phyloP scores from a whole-genome alignment of 1,139 yeast genomes.

The Yamadazyma triangularis region DNA sequence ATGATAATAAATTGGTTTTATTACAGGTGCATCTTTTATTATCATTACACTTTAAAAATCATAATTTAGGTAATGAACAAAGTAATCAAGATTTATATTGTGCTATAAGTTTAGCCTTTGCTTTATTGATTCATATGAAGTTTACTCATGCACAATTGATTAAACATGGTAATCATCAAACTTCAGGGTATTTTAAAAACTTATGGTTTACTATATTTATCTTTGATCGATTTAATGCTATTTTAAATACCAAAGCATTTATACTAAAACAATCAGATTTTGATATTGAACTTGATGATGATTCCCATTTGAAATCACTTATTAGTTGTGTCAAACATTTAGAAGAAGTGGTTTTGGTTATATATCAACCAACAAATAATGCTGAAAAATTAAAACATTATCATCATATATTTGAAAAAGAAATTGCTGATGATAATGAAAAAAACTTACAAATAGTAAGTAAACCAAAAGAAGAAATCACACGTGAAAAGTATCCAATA shows the following conservation, averaged over 20 bases:
- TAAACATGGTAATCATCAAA: constrained; percentile 10
- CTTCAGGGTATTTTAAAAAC: constrained; percentile 19
- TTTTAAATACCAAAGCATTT: constrained; percentile 12
- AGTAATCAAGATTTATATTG: constrained; percentile 31
- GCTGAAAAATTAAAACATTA: background rate
- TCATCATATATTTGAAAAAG: background rate
- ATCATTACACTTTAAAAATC: constrained; percentile 25
- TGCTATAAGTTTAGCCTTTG: constrained; percentile 26
- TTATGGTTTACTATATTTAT: constrained; percentile 36
- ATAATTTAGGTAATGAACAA: constrained; percentile 31
- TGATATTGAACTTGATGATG: constrained; percentile 6
- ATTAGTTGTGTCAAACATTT: constrained; percentile 2
- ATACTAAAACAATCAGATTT: constrained; percentile 13
- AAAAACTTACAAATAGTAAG: too few species aligned
- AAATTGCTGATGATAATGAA: background rate
- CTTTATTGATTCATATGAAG: constrained; percentile 33
- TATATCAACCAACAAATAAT: constrained; percentile 9
- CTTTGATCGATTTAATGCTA: constrained; percentile 31
- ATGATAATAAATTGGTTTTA: constrained; percentile 29
- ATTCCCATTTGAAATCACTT: constrained; percentile 3
- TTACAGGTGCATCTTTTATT: constrained; percentile 27
- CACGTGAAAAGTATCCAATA: background rate
- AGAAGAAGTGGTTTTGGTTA: constrained; percentile 5
- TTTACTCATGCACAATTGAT: constrained; percentile 7
- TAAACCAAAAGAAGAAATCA: background rate